Percentiles rank a stretch among this genome's conserved stretches.
Evolutionary conservation across 2,329 filamentous ascomycete species (phyloP).

Genomic region (Cadophora luteo-olivacea): DNA sequence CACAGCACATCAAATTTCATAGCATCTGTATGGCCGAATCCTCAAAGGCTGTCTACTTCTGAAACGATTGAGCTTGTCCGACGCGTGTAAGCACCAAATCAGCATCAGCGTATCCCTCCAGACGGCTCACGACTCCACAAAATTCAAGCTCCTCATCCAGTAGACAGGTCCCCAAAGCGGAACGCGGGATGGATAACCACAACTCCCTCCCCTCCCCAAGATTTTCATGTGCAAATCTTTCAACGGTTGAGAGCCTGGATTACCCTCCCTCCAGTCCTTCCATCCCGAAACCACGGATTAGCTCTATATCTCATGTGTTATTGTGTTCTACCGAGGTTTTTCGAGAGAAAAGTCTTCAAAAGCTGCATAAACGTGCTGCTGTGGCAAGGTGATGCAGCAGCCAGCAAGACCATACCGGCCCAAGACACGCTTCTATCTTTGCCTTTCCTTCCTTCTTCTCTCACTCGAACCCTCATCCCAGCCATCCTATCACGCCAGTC

Average conservation of each 20-base stretch:
- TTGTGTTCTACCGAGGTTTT: background rate
- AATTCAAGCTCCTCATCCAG: conserved; percentile 11
- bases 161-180: conserved; percentile 18
- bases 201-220: background rate
- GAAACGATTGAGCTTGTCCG: conserved; percentile 29
- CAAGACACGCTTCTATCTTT: background rate
- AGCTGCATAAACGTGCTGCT: conserved; percentile 14
- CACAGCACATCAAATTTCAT: background rate
- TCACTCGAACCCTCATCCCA: conserved; percentile 6
- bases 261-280: background rate
- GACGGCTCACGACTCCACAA: conserved; percentile 22
- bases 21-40: conserved; percentile 17
- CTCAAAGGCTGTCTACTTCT: conserved; percentile 24
- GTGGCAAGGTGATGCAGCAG: conserved; percentile 8
- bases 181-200: conserved; percentile 3
- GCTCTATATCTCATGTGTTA: conserved; percentile 1
- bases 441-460: background rate
- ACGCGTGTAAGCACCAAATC: conserved; percentile 32
- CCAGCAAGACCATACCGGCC: background rate
- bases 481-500: conserved; percentile 18
- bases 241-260: background rate
- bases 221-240: conserved; percentile 15
- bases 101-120: conserved; percentile 22
- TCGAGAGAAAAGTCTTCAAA: background rate
- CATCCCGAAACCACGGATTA: background rate